Base-by-base conservation (phyloP, 345 rosid species). In the Camelina neglecta region DNA sequence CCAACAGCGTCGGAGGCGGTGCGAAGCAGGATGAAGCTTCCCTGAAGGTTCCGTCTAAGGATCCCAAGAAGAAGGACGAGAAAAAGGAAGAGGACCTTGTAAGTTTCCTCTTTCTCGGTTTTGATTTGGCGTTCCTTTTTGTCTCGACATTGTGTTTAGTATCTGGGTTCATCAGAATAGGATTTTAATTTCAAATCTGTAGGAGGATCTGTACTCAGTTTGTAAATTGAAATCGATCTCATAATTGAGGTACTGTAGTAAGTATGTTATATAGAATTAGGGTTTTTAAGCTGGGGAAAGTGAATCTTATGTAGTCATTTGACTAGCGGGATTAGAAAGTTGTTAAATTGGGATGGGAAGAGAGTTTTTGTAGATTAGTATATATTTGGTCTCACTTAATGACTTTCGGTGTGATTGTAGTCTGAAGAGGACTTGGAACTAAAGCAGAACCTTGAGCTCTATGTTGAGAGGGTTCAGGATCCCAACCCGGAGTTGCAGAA, bases 71-170 rank as follows among this genome's bases (percentile, higher is more conserved):
- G 90, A 89, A 87, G 80, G 96, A 91, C 51, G 98, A 90, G 13
- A 93, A 90, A 83, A 93, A 90, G 79, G 97, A 91, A 0, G 97
- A 93, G 58, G 97, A 91, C 82, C 79, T 93, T 81, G 97, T 91
- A 35, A 80, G 85, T 65, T 51, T 5, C 7, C 15, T 2, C 6
- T 0, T 36, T 38, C 66, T 39, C 45, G 13, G 20, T 51, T 67
- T 67, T 38, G 71, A 16, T 49, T 57, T 57, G 16, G 11, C 5
- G 16, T 13, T n/a, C 4, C 3, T 47, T 20, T 5, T 20, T 50
- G 36, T 4, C 31, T n/a, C 45, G 33, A 9, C 26, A 31, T 42
- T 42, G 36, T 44, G 8, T 71, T 24, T 26, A 3, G 45, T 49
- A 9, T 67, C 44, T 48, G 62, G 53, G 60, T 16, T 39, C 29